Percentiles rank a stretch among this genome's conserved stretches.
Conservation (phyloP, 257 asterid genomes). For the Cinchona pubescens region DNA sequence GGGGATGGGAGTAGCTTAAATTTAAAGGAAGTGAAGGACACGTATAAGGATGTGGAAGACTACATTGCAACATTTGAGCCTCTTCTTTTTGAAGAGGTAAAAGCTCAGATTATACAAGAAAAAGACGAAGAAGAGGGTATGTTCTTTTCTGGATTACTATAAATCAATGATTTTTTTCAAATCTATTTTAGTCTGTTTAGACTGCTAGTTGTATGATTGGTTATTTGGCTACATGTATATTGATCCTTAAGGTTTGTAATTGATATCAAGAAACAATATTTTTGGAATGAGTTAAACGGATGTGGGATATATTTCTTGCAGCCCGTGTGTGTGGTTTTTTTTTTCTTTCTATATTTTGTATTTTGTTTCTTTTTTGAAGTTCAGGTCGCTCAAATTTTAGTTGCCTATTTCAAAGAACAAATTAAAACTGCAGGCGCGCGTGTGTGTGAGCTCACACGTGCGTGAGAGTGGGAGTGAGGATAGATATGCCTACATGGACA, state of each 20-base stretch:
- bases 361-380: not conserved
- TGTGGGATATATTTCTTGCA: too few relatives aligned
- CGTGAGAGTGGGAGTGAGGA: not conserved
- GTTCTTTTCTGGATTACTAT: not conserved
- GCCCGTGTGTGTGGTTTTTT: not conserved
- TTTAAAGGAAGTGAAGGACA: conserved; percentile 60
- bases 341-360: conserved; percentile 14
- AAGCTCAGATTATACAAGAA: conserved; percentile 68
- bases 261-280: not conserved
- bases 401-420: too few relatives aligned
- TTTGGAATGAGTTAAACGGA: too few relatives aligned
- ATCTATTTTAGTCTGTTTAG: not conserved
- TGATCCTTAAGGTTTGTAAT: not conserved
- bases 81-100: conserved; percentile 88
- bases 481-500: too few relatives aligned
- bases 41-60: conserved; percentile 69
- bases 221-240: too few relatives aligned
- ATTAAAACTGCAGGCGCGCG: too few relatives aligned
- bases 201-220: too few relatives aligned
- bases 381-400: too few relatives aligned
- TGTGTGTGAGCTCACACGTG: too few relatives aligned
- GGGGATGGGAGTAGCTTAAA: conserved; percentile 38
- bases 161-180: not conserved
- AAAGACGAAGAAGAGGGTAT: conserved; percentile 68
- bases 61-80: conserved; percentile 81